Percentiles rank a stretch among this genome's conserved stretches.
Evolutionary conservation across 805 yeast genomes (phyloP).

Genomic region (Saccharomycopsis fibuligera): DNA sequence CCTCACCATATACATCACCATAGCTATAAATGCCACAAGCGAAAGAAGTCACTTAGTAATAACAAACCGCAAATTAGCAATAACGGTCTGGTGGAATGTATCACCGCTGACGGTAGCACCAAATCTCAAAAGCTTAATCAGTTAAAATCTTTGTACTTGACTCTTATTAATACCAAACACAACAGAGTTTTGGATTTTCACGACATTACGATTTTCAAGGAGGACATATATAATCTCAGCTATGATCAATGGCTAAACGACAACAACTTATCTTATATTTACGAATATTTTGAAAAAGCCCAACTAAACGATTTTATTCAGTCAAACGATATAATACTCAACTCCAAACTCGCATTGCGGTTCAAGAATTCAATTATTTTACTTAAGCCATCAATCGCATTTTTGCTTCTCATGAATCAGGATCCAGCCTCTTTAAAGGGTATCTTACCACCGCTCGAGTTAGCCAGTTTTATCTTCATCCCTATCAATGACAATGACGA

Average conservation of each 20-base stretch:
- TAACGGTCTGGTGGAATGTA: conserved; percentile 18
- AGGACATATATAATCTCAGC: conserved; percentile 50
- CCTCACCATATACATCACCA: not conserved
- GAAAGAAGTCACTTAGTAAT: no score
- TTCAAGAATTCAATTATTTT: conserved; percentile 31
- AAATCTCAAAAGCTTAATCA: not conserved
- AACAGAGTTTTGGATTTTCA: conserved; percentile 36
- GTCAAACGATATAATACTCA: conserved; percentile 21
- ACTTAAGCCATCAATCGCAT: conserved; percentile 58
- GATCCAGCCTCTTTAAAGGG: conserved; percentile 36
- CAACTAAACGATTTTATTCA: conserved; percentile 24
- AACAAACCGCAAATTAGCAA: conserved; percentile 25
- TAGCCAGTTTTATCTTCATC: conserved; percentile 48
- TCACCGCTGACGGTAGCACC: not conserved
- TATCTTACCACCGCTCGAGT: conserved; percentile 40
- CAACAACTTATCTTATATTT: conserved; percentile 57
- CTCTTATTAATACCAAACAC: not conserved
- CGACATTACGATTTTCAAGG: conserved; percentile 51
- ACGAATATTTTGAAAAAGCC: conserved; percentile 44
- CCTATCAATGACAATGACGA: conserved; percentile 67
- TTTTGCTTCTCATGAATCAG: conserved; percentile 48
- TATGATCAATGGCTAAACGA: conserved; percentile 74
- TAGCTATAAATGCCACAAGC: conserved; percentile 20
- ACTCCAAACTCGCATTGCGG: conserved; percentile 20
- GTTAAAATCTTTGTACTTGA: conserved; percentile 2